Base-by-base conservation (phyloP, 2,329 filamentous ascomycete genomes). In the Aspergillus sp. region DNA sequence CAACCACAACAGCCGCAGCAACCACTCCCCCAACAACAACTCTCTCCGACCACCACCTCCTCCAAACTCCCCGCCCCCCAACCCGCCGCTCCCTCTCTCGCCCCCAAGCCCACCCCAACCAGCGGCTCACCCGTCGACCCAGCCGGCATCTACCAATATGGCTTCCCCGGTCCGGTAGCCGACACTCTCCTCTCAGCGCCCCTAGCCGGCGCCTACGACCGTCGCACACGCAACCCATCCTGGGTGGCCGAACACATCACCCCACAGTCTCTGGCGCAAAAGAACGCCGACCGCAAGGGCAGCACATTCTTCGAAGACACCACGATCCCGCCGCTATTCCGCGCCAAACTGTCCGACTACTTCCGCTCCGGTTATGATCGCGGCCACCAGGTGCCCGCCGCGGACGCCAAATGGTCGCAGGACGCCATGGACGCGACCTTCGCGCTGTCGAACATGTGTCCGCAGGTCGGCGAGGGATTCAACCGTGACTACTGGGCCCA, bases 401-500 rank as follows among this genome's bases (percentile, higher is more conserved):
- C 95, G 42, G 95, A 99, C 78, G 91, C 90, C 59, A 96, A 96
- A 80, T 99, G 95, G 93, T 91, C 88, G 64, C 95, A 99, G 78
- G 77, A 85, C 38, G 93, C 95, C 65, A 96, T 99, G 92, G 88
- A 99, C 78, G 91, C 91, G 60, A 99, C 95, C 2, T 99, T 99
- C 73, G 89, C 87, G 72, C 84, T 99, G 58, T 89, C 85, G 73
- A 99, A 99, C 81, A 99, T 99, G 93, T 96, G 93, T 73, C 95
- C 95, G 32, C 95, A 99, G 80, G 95, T 99, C 30, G 95, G 95
- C 67, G 92, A 97, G 74, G 95, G 95, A 61, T 99, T 99, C 84
- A 99, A 99, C 81, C 86, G 95, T 54, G 95, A 99, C 80, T 99
- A 99, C 85, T 99, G 95, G 95, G 90, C 95, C 39, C 95, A 99